phyloP scores from a whole-genome alignment of 805 yeast species.

The Schwanniomyces yamadae region DNA sequence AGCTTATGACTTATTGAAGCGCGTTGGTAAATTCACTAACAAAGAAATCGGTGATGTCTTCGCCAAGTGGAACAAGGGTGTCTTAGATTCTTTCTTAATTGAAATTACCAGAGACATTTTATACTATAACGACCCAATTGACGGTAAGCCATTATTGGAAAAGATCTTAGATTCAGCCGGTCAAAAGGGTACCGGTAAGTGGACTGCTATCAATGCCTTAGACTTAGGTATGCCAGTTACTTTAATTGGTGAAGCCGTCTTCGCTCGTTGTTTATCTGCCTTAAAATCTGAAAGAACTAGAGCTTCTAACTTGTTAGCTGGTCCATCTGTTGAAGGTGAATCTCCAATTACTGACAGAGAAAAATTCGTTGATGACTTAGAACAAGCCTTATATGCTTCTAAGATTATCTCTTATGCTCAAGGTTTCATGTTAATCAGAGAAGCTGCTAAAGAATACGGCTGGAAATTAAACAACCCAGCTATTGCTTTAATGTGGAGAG shows the following conservation, averaged over 20 bases:
- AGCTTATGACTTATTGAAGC: slow-evolving; percentile 94
- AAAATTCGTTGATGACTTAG: slow-evolving; percentile 86
- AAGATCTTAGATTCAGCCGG: slow-evolving; percentile 97
- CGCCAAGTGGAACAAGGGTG: slow-evolving; percentile 94
- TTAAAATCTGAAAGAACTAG: slow-evolving; percentile 85
- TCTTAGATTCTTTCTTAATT: slow-evolving; percentile 91
- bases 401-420: slow-evolving; percentile 98
- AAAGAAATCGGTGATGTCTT: slow-evolving; percentile 93
- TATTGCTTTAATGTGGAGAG: slow-evolving; percentile 99
- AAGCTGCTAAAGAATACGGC: slow-evolving; percentile 94
- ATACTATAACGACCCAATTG: slow-evolving; percentile 78
- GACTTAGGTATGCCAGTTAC: slow-evolving; percentile 99
- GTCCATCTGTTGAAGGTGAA: slow-evolving; percentile 70
- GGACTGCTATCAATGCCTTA: slow-evolving; percentile 98
- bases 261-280: slow-evolving; percentile 93
- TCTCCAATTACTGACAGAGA: slow-evolving; percentile 68
- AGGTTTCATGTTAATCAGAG: slow-evolving; percentile 99
- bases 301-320: slow-evolving; percentile 76
- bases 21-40: slow-evolving; percentile 87
- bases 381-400: slow-evolving; percentile 98
- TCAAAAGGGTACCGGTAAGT: slow-evolving; percentile 99
- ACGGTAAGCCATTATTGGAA: slow-evolving; percentile 91
- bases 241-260: slow-evolving; percentile 97
- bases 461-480: slow-evolving; percentile 98
- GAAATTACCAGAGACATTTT: slow-evolving; percentile 96